phyloP scores from a whole-genome alignment of 805 yeast species.

The Candida broadrunensis region DNA sequence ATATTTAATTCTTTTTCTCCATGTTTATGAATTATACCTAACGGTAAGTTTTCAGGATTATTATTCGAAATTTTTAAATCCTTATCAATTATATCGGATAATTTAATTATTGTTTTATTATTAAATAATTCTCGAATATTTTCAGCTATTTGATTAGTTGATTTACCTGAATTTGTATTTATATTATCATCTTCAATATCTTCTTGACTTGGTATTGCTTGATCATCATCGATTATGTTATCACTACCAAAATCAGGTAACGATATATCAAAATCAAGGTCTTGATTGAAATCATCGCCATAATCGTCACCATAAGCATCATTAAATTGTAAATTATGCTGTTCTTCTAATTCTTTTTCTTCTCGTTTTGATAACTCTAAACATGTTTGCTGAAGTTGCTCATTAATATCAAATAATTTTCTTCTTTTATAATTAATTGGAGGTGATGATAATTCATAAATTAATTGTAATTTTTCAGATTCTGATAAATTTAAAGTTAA shows the following conservation, averaged over 20 bases:
- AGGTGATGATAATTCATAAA: constrained; percentile 33
- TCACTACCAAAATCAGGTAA: constrained; percentile 16
- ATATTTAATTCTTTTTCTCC: constrained; percentile 24
- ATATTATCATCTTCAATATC: constrained; percentile 11
- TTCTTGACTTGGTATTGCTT: constrained; percentile 6
- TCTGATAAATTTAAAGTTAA: constrained; percentile 26
- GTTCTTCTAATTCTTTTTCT: constrained; percentile 17
- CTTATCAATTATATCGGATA: constrained; percentile 4
- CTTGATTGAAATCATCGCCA: constrained; percentile 17
- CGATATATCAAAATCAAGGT: constrained; percentile 19
- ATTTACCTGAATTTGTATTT: constrained; percentile 31
- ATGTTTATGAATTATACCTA: constrained; percentile 10
- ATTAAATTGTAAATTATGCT: constrained; percentile 12
- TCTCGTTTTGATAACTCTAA: constrained; percentile 22
- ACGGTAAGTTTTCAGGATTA: constrained; percentile 1
- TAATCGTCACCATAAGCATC: constrained; percentile 7
- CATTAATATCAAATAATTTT: constrained; percentile 27
- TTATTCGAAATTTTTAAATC: background rate
- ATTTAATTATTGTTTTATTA: constrained; percentile 4
- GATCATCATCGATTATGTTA: constrained; percentile 5
- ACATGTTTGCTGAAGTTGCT: constrained; percentile 25
- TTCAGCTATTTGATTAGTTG: constrained; percentile 54
- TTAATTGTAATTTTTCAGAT: constrained; percentile 30
- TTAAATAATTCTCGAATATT: constrained; percentile 40
- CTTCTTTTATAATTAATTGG: constrained; percentile 23